Evolutionary conservation across 73 alveolate genomes (phyloP), one percentile per base, ranked within the genome.

Genomic region (Diophrys sp.): DNA sequence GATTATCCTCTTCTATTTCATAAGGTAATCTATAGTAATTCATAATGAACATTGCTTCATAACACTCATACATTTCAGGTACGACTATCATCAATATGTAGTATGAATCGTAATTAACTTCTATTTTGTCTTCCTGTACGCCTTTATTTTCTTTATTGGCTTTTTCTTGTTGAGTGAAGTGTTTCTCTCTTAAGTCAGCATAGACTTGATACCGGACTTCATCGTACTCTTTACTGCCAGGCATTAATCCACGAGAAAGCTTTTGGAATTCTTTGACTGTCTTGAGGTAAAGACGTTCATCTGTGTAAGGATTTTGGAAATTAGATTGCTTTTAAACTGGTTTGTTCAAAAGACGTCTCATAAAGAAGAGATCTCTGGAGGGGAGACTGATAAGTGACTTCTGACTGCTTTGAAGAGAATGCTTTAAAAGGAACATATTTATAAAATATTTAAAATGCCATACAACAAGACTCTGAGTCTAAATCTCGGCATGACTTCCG

Each of bases 1-100:
- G n/a, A n/a, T n/a, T n/a, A 70, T 84, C 92, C 53, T 84, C 92
- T 29, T 84, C 92, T 0, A 84, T 44, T 44, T 62, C 57, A 26
- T 77, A 68, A 0, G 73, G 75, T 31, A 85, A 54, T 29, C 71
- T 29, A 72, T 18, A 69, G 54, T 79, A 79, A 29, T 77, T 84
- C 70, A 85, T 28, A 14, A 85, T 73, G 54, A 79, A 81, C 29
- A 56, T 14, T 11, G 82, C 78, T 79, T 85, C 93, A 71, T 79
- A 79, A 26, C 82, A 85, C 24, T 78, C 85, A 1, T 32, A 54
- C 2, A 0, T 25, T 30, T 85, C 93, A 30, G 93, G 93, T 11
- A 73, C 85, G 23, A 85, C 89, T 26, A 85, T 73, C 23, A 85
- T 66, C 24, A 70, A 25, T 29, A 67, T 30, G 67, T 57, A 85